Evolutionary conservation across 148 eudicot species (phyloP).

Genomic region (Spergularia bocconei): DNA sequence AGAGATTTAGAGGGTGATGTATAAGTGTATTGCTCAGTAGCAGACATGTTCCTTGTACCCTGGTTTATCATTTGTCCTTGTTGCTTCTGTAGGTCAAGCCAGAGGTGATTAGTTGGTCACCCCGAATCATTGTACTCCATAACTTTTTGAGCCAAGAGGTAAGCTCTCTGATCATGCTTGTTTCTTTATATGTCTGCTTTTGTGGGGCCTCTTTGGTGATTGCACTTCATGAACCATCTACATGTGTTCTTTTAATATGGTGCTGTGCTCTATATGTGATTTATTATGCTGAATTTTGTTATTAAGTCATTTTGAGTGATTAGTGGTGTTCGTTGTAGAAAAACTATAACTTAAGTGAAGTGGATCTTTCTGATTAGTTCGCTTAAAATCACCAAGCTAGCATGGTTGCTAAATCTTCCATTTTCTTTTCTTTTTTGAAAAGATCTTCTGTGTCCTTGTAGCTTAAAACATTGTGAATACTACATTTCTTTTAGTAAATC

Average conservation of each 20-base stretch:
- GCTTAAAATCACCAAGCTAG: neutral
- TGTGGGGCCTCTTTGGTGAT: neutral
- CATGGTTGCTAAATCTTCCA: neutral
- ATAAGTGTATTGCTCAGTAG: neutral
- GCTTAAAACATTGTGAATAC: too few species aligned
- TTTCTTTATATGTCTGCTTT: neutral
- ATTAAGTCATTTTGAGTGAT: neutral
- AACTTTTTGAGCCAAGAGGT: constrained; percentile 84
- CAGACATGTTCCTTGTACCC: neutral
- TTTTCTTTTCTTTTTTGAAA: too few species aligned
- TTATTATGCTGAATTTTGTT: neutral
- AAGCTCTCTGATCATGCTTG: neutral
- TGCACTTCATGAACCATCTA: neutral
- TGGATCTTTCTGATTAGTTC: neutral
- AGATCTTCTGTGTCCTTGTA: too few species aligned
- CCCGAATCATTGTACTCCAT: constrained; percentile 71
- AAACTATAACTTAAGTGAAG: neutral
- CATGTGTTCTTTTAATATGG: neutral
- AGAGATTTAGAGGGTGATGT: neutral
- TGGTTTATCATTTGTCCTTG: constrained; percentile 11
- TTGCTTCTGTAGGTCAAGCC: constrained; percentile 66
- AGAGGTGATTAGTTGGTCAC: constrained; percentile 82
- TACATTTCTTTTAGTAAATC: too few species aligned
- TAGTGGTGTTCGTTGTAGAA: neutral
- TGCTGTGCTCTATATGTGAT: neutral